These are phyloP conservation scores for Magnusiomyces suaveolens DNA, from an alignment of 1,139 yeast species.

Conservation along the genomic window DNA sequence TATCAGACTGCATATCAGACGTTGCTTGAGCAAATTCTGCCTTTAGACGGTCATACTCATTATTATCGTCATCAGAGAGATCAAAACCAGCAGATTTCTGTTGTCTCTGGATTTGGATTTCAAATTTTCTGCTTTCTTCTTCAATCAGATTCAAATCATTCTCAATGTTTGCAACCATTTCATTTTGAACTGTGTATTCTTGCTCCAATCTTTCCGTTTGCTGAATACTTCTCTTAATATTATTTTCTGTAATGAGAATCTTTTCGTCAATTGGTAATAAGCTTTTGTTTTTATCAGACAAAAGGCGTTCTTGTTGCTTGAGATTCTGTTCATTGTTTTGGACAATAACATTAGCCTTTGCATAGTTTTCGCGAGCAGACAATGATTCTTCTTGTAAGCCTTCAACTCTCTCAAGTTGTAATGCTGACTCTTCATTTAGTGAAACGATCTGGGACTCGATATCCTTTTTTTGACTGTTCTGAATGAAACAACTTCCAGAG, in stretches of 20 bases:
- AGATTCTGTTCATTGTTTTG: slow-evolving; percentile 38
- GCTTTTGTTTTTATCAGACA: slow-evolving; percentile 41
- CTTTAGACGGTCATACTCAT: slow-evolving; percentile 53
- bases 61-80: slow-evolving; percentile 44
- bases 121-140: slow-evolving; percentile 39
- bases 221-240: slow-evolving; percentile 40
- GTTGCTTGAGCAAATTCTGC: slow-evolving; percentile 37
- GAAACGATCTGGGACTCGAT: slow-evolving; percentile 21
- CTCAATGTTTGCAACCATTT: slow-evolving; percentile 36
- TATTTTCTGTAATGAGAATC: slow-evolving; percentile 40
- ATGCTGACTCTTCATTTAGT: not conserved
- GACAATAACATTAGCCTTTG: slow-evolving; percentile 39
- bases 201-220: slow-evolving; percentile 45
- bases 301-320: slow-evolving; percentile 33
- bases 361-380: slow-evolving; percentile 23
- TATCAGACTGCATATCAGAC: slow-evolving; percentile 24
- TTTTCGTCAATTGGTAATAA: slow-evolving; percentile 52
- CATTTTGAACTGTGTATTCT: slow-evolving; percentile 48
- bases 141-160: slow-evolving; percentile 43
- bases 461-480: slow-evolving; percentile 33
- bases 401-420: slow-evolving; percentile 8
- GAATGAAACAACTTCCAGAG: slow-evolving; percentile 63
- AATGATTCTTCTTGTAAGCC: slow-evolving; percentile 12
- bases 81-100: slow-evolving; percentile 24
- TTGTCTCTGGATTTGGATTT: slow-evolving; percentile 34